These are phyloP conservation scores for Aureobasidium sp. DNA, from an alignment of 2,329 filamentous ascomycete species.

Conservation along the genomic window DNA sequence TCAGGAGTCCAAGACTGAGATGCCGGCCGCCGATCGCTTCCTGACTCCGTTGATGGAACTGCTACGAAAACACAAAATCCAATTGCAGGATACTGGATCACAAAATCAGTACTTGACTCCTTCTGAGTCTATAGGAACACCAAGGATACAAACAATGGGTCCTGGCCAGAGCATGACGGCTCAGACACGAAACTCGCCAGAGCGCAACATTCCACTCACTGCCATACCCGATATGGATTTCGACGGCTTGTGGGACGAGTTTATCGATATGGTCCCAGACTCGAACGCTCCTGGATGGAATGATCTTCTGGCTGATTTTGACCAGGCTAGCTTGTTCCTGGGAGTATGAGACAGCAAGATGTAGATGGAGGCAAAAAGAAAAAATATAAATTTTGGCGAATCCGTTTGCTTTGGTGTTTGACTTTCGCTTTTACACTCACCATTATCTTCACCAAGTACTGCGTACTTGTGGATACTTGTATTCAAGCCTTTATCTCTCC, in stretches of 20 bases:
- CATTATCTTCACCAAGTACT: too few species aligned
- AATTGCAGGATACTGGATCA: conserved; percentile 15
- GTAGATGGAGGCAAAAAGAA: neutral
- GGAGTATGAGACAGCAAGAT: neutral
- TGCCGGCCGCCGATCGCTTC: conserved; percentile 19
- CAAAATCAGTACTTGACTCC: neutral
- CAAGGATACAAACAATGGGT: neutral
- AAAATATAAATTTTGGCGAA: neutral
- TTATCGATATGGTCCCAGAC: conserved; percentile 19
- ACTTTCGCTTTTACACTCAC: too few species aligned
- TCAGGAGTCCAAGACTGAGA: conserved; percentile 18
- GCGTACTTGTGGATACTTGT: too few species aligned
- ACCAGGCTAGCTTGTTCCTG: neutral
- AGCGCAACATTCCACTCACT: neutral
- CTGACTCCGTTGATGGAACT: conserved; percentile 22
- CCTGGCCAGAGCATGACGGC: neutral
- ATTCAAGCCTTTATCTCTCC: too few species aligned
- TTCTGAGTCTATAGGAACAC: neutral
- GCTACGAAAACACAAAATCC: conserved; percentile 23
- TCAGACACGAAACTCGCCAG: neutral
- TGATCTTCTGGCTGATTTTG: conserved; percentile 1
- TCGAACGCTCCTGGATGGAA: conserved; percentile 1
- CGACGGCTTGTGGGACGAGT: conserved; percentile 24
- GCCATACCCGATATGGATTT: conserved; percentile 17
- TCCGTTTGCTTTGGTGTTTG: neutral